Evolutionary conservation across 1,284 basidiomycete species (phyloP).

Genomic region (Rhodotorula sp.): DNA sequence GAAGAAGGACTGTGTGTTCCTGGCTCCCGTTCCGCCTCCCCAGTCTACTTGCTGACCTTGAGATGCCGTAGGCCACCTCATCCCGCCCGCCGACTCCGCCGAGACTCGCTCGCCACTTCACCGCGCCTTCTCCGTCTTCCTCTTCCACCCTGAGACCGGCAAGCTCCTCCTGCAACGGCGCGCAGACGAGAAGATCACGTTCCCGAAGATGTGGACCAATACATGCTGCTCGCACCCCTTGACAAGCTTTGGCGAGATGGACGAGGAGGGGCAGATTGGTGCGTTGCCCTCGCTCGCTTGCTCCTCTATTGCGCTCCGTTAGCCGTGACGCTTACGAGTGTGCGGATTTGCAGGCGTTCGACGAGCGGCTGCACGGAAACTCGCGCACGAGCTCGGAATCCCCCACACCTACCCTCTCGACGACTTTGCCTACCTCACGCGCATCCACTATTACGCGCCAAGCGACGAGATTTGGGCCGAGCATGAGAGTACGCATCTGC

Average conservation of each 20-base stretch:
- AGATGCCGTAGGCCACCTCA: slow-evolving; percentile 76
- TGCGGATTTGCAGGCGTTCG: slow-evolving; percentile 58
- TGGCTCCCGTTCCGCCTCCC: too few relatives aligned
- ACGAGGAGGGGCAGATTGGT: slow-evolving; percentile 68
- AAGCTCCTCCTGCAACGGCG: slow-evolving; percentile 93
- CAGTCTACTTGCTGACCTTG: not conserved
- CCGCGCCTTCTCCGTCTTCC: slow-evolving; percentile 95
- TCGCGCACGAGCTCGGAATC: slow-evolving; percentile 96
- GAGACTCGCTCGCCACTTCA: slow-evolving; percentile 83
- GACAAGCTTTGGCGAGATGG: slow-evolving; percentile 69
- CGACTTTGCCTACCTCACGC: slow-evolving; percentile 89
- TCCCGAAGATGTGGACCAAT: slow-evolving; percentile 99
- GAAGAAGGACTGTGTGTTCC: slow-evolving; percentile 88
- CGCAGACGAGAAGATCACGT: slow-evolving; percentile 97
- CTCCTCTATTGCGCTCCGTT: not conserved
- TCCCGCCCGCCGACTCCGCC: slow-evolving; percentile 39
- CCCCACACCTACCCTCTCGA: slow-evolving; percentile 73
- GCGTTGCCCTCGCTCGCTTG: not conserved
- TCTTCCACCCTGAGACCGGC: slow-evolving; percentile 91
- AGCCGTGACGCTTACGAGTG: not conserved
- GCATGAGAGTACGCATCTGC: slow-evolving; percentile 78
- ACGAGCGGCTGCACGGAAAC: slow-evolving; percentile 86
- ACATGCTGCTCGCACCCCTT: slow-evolving; percentile 98
- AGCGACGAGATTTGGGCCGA: slow-evolving; percentile 94
- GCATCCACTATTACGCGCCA: slow-evolving; percentile 97